These are phyloP conservation scores for Acer saccharum DNA, from an alignment of 345 rosid species.

Conservation along the genomic window DNA sequence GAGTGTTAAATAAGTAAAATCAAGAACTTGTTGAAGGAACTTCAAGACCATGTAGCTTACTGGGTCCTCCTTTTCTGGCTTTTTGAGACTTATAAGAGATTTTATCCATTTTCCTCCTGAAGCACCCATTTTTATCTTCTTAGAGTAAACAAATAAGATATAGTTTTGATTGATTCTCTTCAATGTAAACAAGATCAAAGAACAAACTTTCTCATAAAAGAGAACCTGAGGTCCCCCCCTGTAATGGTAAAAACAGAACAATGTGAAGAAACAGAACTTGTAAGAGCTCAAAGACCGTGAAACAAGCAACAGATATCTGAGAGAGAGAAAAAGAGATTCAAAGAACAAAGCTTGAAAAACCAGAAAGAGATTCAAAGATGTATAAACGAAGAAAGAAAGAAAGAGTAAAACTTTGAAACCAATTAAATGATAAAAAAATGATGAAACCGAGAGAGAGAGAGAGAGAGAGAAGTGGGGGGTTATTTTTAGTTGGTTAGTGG, in stretches of 20 bases:
- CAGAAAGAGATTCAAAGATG: background rate
- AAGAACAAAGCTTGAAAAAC: background rate
- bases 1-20: background rate
- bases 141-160: background rate
- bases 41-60: conserved; percentile 35
- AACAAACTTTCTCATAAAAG: background rate
- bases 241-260: background rate
- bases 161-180: background rate
- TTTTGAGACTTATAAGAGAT: conserved; percentile 71
- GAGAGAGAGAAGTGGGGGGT: background rate
- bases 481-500: conserved; percentile 11
- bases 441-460: conserved; percentile 1
- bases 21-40: background rate
- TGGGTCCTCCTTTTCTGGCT: conserved; percentile 57
- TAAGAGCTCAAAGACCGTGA: conserved; percentile 15
- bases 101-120: conserved; percentile 96
- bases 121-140: conserved; percentile 66
- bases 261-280: background rate
- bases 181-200: background rate
- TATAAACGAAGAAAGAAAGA: background rate
- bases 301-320: background rate
- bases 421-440: background rate
- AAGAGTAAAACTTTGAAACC: background rate
- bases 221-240: background rate
- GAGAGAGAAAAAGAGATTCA: background rate